Base-by-base conservation (phyloP, 805 yeast genomes). In the Wickerhamomyces subpelliculosus region DNA sequence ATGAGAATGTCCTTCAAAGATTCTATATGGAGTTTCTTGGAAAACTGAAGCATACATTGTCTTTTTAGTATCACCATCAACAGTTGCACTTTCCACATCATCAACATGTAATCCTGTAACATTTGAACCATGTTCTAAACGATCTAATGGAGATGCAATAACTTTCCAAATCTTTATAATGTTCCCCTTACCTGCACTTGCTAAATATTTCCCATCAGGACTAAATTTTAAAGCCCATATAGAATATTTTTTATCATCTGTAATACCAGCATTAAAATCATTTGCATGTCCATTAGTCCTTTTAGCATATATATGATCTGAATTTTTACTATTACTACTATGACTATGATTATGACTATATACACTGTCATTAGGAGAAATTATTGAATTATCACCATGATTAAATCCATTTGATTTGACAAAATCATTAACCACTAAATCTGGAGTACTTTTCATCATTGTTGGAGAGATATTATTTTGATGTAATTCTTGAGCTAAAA, bases 141-240 rank as follows among this genome's bases (percentile, higher is more conserved):
- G 62, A 47, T 84, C 89, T 41, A 78, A 61, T 0, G 87, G 81
- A 0, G 88, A 75, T 4, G 84, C 66, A 0, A 87, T 74, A 5
- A 85, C 94, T 56, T 84, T 79, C 93, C 95, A 88, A 4, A 88
- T 64, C 37, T 78, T 65, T 12, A 89, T 68, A 1, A 68, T 58
- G 4, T 81, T 71, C 52, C 84, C 88, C 48, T 84, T 76, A 16
- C 95, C 94, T 0, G 90, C 96, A 2, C 84, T 74, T 0, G 96
- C 96, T 49, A 89, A 59, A 55, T 70, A 86, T 57, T 76, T 79
- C 10, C 97, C 97, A 60, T 89, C 95, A 11, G 59, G 58, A 40
- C 84, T 78, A 59, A 89, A 89, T 49, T 76, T 73, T 64, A 83
- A 65, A 9, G 76, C 73, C 73, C 88, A 85, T n/a, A 84, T 68